These are phyloP conservation scores for Mycena sp. DNA, from an alignment of 1,284 basidiomycete species.

Conservation along the genomic window DNA sequence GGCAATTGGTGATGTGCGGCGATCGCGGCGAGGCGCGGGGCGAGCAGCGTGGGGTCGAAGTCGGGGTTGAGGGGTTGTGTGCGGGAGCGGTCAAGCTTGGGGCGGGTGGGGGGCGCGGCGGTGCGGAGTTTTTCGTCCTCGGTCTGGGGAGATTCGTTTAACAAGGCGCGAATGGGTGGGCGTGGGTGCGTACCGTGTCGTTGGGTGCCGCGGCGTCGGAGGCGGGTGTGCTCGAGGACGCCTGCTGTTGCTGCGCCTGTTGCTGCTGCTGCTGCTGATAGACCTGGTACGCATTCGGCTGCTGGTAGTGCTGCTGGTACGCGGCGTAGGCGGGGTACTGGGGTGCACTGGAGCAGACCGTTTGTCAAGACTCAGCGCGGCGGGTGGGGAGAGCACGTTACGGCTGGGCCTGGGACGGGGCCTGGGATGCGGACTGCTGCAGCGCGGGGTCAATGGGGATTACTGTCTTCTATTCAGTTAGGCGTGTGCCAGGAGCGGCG, in stretches of 20 bases:
- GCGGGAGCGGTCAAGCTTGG: conserved; percentile 24
- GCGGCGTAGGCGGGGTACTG: conserved; percentile 5
- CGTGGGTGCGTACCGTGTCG: background rate
- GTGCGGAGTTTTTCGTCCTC: conserved; percentile 18
- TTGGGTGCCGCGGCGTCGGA: background rate
- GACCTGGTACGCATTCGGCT: background rate
- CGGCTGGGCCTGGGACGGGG: conserved; percentile 13
- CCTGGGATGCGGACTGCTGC: too few relatives aligned
- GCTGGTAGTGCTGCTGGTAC: conserved; percentile 6
- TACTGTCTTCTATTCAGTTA: too few relatives aligned
- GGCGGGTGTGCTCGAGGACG: background rate
- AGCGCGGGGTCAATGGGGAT: conserved; percentile 32
- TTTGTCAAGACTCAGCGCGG: conserved; percentile 8
- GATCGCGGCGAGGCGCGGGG: conserved; percentile 26
- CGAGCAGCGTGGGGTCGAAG: conserved; percentile 23
- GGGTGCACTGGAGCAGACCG: conserved; percentile 7
- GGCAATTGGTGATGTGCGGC: conserved; percentile 26
- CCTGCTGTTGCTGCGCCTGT: background rate
- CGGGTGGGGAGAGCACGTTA: conserved; percentile 15
- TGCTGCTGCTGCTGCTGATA: conserved; percentile 19
- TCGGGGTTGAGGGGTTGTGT: conserved; percentile 26
- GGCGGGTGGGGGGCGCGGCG: conserved; percentile 13
- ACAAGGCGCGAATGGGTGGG: too few relatives aligned
- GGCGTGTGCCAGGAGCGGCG: too few relatives aligned
- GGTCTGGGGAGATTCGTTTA: too few relatives aligned